Base-by-base conservation (phyloP, 768 basidiomycete genomes). In the Albatrellus ellisii region DNA sequence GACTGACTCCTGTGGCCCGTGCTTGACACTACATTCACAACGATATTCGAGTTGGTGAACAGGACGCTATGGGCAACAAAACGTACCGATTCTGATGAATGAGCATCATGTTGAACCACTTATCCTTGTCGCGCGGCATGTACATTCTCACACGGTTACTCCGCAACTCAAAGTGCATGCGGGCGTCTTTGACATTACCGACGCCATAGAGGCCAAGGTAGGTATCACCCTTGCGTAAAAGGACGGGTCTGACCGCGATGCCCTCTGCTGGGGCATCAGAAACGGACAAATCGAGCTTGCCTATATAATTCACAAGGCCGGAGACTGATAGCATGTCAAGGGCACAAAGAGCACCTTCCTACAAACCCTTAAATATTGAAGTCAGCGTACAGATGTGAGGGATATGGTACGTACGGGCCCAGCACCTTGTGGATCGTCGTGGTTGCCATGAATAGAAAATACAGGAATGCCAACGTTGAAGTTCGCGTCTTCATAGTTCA, bases 371-470 rank as follows among this genome's bases (percentile, higher is more conserved):
- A n/a, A n/a, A n/a, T n/a, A n/a, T n/a, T n/a, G n/a, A n/a, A n/a
- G n/a, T n/a, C n/a, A n/a, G n/a, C n/a, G n/a, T n/a, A n/a, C n/a
- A 27, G 20, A 5, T 12, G 15, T 15, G 3, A 42, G 8, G 9
- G 9, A 17, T 37, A 10, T 18, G 39, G 9, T 9, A 62, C 86
- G 47, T 53, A 90, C 91, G 7, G 84, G 70, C 3, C 92, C 91
- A 17, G 90, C 81, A 15, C 95, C 95, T 62, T 98, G 95, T 26
- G 95, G 95, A 54, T 99, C 95, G 55, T 99, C 95, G 60, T 99
- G 95, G 56, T 99, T 99, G 32, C 95, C 95, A 54, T 99, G 95
- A 39, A 99, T 98, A 0, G 94, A 97, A 62, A 99, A 99, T 22
- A 98, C 85, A 3, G 95, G 95, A n/a, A 95, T 88, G 3, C 76